These are phyloP conservation scores for Cicer bijugum DNA, from an alignment of 306 rosid genomes.

Conservation along the genomic window DNA sequence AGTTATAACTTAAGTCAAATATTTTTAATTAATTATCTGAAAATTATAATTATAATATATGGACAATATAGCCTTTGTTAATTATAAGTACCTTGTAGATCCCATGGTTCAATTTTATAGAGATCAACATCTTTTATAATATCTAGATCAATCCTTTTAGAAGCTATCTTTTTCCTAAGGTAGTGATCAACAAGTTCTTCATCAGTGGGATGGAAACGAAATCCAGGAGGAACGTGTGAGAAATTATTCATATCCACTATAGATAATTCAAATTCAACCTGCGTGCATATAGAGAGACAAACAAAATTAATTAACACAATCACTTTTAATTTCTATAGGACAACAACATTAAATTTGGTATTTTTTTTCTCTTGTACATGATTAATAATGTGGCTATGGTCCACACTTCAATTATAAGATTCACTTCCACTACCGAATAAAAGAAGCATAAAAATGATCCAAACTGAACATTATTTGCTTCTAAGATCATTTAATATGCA, in stretches of 20 bases:
- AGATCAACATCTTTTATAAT: constrained; percentile 88
- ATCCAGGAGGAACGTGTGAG: constrained; percentile 91
- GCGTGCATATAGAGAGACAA: constrained; percentile 29
- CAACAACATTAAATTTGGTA: constrained; percentile 9
- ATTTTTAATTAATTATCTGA: no score
- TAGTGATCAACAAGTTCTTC: constrained; percentile 95
- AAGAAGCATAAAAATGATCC: no score
- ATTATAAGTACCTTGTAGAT: constrained; percentile 73
- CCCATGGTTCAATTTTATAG: constrained; percentile 94
- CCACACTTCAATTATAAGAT: no score
- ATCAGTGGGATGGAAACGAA: constrained; percentile 92
- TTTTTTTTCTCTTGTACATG: neutral
- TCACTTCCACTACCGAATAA: no score
- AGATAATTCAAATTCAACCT: constrained; percentile 47
- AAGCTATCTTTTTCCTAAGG: constrained; percentile 74
- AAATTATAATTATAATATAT: no score
- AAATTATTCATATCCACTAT: constrained; percentile 63
- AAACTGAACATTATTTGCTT: neutral
- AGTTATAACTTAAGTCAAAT: neutral
- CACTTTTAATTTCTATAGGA: neutral
- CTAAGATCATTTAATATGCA: neutral
- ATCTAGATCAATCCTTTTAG: constrained; percentile 77
- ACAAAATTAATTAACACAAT: neutral
- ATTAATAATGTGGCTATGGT: neutral
- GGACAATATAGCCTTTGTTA: neutral